Percentiles rank a stretch among this genome's conserved stretches.
These are phyloP conservation scores for Metarhizium guizhouense DNA, from an alignment of 2,329 filamentous ascomycete genomes.

Conservation along the genomic window DNA sequence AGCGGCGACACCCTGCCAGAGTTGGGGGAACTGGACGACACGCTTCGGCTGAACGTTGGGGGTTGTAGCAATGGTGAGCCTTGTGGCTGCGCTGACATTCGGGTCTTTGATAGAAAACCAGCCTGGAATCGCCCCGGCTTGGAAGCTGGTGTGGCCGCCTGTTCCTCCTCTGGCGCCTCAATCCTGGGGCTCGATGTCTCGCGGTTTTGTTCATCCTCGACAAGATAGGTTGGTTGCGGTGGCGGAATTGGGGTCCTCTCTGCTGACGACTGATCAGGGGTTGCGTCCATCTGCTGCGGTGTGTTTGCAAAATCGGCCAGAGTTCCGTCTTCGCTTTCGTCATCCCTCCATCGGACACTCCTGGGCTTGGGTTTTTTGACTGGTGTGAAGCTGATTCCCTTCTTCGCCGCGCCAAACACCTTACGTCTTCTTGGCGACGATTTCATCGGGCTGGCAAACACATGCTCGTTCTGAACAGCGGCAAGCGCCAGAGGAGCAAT, in stretches of 20 bases:
- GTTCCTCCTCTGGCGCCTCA: not conserved
- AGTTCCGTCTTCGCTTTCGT: conserved; percentile 71
- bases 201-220: conserved; percentile 20
- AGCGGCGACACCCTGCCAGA: conserved; percentile 33
- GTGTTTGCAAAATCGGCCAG: conserved; percentile 89
- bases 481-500: conserved; percentile 35
- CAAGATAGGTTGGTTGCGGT: conserved; percentile 12
- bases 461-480: conserved; percentile 21
- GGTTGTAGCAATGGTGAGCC: conserved; percentile 54
- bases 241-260: conserved; percentile 25
- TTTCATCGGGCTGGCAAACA: conserved; percentile 49
- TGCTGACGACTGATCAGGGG: conserved; percentile 33
- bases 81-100: conserved; percentile 30
- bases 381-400: conserved; percentile 73
- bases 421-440: conserved; percentile 76
- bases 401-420: conserved; percentile 46
- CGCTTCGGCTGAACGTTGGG: conserved; percentile 46
- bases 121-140: conserved; percentile 77
- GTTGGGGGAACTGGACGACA: conserved; percentile 36
- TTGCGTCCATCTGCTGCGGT: conserved; percentile 55
- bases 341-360: conserved; percentile 86
- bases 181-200: conserved; percentile 44
- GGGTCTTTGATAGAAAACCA: conserved; percentile 65
- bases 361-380: conserved; percentile 70
- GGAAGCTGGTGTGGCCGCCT: conserved; percentile 16